Base-by-base conservation (phyloP, 2,329 filamentous ascomycete species). In the Thelonectria rubi region DNA sequence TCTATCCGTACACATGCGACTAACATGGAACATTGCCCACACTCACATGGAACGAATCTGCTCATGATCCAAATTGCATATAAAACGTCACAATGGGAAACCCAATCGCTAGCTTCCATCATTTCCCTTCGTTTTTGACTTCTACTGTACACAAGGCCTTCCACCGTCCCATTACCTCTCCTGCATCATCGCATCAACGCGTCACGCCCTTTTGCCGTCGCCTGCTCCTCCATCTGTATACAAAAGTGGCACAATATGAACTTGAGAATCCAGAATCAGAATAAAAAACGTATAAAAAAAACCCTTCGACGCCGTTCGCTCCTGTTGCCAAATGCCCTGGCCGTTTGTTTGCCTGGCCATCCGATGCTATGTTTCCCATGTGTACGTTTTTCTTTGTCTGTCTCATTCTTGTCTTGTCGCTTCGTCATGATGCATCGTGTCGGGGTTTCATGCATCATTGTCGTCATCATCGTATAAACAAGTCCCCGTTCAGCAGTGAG, bases 61-160 rank as follows among this genome's bases (percentile, higher is more conserved):
- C 26, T 30, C 10, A 10, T 37, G 15, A 37, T 37, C 15, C 8
- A 37, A 5, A 37, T 37, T 37, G 34, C 14, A 37, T 37, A 30
- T 30, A 30, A 17, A 42, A 48, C 50, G 20, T 54, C 26, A 17
- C 43, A 43, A 49, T 52, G 30, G 15, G 54, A 18, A 20, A 45
- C 60, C 50, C 42, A 59, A 60, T 61, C 56, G 52, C 40, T 63
- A 20, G 58, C 59, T 60, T 56, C 52, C 43, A 21, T 42, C 39
- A 18, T 21, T 32, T 55, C 17, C 17, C 51, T 40, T 48, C 34
- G 46, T 63, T 68, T 65, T 65, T 56, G 60, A 30, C 26, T 30
- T 68, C 67, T 69, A 69, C 57, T 69, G 59, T 70, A 69, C 67
- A 69, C 56, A 64, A 65, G 51, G 51, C 46, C 55, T 18, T 52